Percentiles rank a stretch among this genome's conserved stretches.
phyloP scores from a whole-genome alignment of 192 early-diverging fungal genomes.

The Coemansia sp. region DNA sequence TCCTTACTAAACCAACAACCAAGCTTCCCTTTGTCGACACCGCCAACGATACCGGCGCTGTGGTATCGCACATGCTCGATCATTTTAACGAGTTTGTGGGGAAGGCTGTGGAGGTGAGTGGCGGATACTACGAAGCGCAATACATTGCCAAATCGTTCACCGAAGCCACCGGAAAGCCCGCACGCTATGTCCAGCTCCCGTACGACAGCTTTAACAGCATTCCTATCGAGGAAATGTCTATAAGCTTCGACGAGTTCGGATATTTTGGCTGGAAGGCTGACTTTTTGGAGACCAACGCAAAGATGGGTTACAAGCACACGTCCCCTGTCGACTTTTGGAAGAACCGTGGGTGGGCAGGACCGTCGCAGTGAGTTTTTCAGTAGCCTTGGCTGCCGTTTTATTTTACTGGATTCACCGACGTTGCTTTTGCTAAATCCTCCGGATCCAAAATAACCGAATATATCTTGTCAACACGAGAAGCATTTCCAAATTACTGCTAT shows the following conservation, averaged over 20 bases:
- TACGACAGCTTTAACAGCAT: slow-evolving; percentile 5
- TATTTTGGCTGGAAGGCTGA: slow-evolving; percentile 52
- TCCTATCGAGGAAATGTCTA: slow-evolving; percentile 32
- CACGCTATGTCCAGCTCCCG: slow-evolving; percentile 33
- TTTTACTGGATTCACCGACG: background rate
- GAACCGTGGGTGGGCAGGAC: slow-evolving; percentile 56
- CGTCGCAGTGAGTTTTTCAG: background rate
- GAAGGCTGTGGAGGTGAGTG: slow-evolving; percentile 18
- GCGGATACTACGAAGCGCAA: slow-evolving; percentile 37
- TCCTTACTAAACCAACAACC: slow-evolving; percentile 18
- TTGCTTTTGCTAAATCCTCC: background rate
- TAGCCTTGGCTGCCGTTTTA: background rate
- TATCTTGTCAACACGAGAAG: background rate
- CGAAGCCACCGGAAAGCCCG: slow-evolving; percentile 36
- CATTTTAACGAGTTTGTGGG: slow-evolving; percentile 32
- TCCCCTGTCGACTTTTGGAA: slow-evolving; percentile 39
- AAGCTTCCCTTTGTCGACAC: slow-evolving; percentile 35
- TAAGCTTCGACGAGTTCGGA: slow-evolving; percentile 31
- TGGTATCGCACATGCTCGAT: slow-evolving; percentile 35
- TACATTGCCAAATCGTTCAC: slow-evolving; percentile 38
- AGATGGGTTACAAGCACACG: slow-evolving; percentile 19
- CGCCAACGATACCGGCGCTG: slow-evolving; percentile 34
- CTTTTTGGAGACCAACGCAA: slow-evolving; percentile 25
- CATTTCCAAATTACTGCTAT: slow-evolving; percentile 1
- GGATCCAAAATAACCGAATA: background rate